A percentile compares a stretch with the other conserved stretches of the same genome.
phyloP scores from a whole-genome alignment of 2,329 filamentous ascomycete genomes.

The Pseudodiploospora longispora region DNA sequence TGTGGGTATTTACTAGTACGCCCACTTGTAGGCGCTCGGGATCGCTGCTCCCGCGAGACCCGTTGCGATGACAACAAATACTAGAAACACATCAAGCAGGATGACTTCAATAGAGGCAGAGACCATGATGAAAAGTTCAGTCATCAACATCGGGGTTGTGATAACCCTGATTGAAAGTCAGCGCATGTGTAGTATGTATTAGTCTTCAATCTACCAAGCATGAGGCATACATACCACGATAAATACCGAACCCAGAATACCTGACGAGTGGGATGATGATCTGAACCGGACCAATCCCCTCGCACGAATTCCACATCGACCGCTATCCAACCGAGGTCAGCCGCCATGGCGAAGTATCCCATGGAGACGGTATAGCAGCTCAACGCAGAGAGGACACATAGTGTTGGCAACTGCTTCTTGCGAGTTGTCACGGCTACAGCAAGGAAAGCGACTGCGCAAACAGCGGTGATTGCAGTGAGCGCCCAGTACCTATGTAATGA shows the following conservation, averaged over 20 bases:
- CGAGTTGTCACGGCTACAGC: background rate
- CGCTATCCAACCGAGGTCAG: conserved; percentile 38
- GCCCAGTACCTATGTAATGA: background rate
- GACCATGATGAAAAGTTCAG: conserved; percentile 54
- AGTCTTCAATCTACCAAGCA: background rate
- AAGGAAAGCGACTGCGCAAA: background rate
- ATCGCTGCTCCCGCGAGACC: conserved; percentile 42
- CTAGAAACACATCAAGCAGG: conserved; percentile 36
- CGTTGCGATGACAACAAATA: conserved; percentile 37
- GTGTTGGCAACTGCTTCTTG: background rate
- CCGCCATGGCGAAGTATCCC: conserved; percentile 44
- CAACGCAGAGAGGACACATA: background rate
- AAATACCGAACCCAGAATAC: conserved; percentile 49
- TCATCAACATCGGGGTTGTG: conserved; percentile 56
- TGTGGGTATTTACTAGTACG: background rate
- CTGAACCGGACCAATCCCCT: conserved; percentile 8
- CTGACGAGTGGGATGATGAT: conserved; percentile 40
- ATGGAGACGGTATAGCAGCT: conserved; percentile 31
- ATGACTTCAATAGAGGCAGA: conserved; percentile 47
- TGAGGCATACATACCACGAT: conserved; percentile 32
- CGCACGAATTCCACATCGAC: conserved; percentile 45
- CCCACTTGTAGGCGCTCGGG: conserved; percentile 10
- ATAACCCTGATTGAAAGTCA: conserved; percentile 20
- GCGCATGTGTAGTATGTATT: background rate
- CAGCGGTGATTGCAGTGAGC: background rate